Conservation (phyloP, 257 asterid species). For the Voacanga thouarsii region DNA sequence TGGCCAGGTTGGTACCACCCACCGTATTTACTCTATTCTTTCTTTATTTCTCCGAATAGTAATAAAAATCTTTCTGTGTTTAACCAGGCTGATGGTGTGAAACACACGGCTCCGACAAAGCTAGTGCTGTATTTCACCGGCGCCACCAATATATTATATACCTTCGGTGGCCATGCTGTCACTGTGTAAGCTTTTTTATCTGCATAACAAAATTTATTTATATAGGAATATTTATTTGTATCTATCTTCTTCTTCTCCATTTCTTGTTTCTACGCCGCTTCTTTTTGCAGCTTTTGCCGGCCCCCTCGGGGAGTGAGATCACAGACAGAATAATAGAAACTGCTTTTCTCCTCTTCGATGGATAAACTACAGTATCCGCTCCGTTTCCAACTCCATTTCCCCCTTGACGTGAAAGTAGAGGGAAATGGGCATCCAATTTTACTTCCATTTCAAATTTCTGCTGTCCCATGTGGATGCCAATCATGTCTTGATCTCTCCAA, state of each 20-base stretch:
- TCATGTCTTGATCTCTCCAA: background rate
- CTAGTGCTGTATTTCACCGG: constrained; percentile 89
- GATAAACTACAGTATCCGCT: constrained; percentile 12
- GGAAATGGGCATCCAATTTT: background rate
- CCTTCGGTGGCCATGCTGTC: constrained; percentile 98
- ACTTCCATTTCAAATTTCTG: background rate
- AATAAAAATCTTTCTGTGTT: background rate
- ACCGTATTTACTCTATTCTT: constrained; percentile 8
- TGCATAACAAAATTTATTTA: background rate
- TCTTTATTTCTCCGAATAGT: background rate
- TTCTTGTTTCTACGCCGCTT: constrained; percentile 40
- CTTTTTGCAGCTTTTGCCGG: constrained; percentile 84
- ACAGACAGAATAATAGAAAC: constrained; percentile 39
- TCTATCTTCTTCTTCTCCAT: constrained; percentile 26
- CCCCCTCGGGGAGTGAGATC: constrained; percentile 36
- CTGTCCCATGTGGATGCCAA: background rate
- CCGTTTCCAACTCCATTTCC: background rate
- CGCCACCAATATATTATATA: constrained; percentile 89
- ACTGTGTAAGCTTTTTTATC: constrained; percentile 66
- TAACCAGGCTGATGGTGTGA: constrained; percentile 59
- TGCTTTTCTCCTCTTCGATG: constrained; percentile 24
- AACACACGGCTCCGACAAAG: constrained; percentile 74
- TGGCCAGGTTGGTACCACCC: constrained; percentile 64
- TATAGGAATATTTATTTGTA: background rate
- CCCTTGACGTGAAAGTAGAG: constrained; percentile 12